A percentile compares a stretch with the other conserved stretches of the same genome.
Conservation (phyloP, 1,284 basidiomycete genomes). For the Grifola frondosa region DNA sequence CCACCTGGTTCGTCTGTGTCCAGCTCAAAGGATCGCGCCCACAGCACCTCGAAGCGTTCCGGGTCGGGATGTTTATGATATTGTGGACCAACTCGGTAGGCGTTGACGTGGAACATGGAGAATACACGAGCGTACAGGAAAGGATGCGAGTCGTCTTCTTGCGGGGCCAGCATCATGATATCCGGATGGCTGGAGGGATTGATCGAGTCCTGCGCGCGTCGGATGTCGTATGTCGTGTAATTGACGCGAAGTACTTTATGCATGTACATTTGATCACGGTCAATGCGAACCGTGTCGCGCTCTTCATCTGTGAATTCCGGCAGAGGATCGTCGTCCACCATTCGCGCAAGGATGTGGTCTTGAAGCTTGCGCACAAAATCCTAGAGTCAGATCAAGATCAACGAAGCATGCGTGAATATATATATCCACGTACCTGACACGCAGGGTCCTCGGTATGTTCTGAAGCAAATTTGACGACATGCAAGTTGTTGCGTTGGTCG, state of each 20-base stretch:
- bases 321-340: neutral
- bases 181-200: neutral
- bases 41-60: neutral
- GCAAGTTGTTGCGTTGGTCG: no score
- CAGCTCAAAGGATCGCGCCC: neutral
- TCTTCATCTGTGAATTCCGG: no score
- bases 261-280: neutral
- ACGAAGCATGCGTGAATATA: no score
- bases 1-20: slow-evolving; percentile 2
- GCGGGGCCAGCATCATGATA: neutral
- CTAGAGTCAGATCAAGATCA: no score
- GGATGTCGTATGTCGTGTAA: slow-evolving; percentile 4
- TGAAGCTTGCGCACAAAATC: no score
- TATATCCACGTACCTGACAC: no score
- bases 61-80: no score
- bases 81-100: no score
- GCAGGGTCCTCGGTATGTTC: no score
- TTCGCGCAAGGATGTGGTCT: no score
- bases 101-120: slow-evolving; percentile 2
- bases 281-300: neutral
- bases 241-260: slow-evolving; percentile 3
- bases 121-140: slow-evolving; percentile 1
- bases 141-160: neutral
- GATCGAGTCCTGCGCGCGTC: slow-evolving; percentile 1
- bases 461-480: no score